Evolutionary conservation across 768 basidiomycete species (phyloP), one percentile per base, ranked within the genome.

Genomic region (Lactarius deliciosus): DNA sequence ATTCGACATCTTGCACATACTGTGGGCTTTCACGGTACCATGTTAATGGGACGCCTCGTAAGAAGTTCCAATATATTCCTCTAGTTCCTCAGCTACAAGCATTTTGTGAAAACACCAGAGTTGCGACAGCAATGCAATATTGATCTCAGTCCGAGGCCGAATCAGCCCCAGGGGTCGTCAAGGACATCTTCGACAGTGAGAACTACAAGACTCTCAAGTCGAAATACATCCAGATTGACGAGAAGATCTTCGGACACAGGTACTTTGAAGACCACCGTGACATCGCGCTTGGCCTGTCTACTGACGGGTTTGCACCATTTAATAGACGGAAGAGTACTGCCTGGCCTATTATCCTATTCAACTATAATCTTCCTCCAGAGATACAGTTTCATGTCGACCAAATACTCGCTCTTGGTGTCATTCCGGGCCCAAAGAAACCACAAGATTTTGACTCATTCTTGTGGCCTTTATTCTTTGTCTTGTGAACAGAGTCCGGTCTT

Each of bases 251-350:
- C 3, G 20, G 43, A n/a, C 43, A 78, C 65, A 68, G 61, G 2
- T 79, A 74, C 70, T 85, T 86, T 62, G 72, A 73, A 0, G 75
- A 77, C 22, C 50, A 45, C 0, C 73, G 72, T 7, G 82, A 85
- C 60, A 72, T 85, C 25, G 81, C 82, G 1, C 73, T 85, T 8
- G 78, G 76, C 0, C 63, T 83, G 1, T 78, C 77, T 3, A 76
- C 76, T 0, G 82, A 85, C 72, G 79, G 83, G 0, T 82, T 82
- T 70, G 69, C 73, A 0, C 75, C 79, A 5, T 81, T 78, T 68
- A 77, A 77, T 41, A 67, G 73, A 1, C 71, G 73, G 0, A 73
- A 73, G 4, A 64, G 72, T 3, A 79, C 79, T 0, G 75, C 72
- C 11, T 83, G 80, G 73, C 82, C 81, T 0, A 63, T 85, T 5